phyloP scores from a whole-genome alignment of 208 protist species.

The Leishmania tropica region DNA sequence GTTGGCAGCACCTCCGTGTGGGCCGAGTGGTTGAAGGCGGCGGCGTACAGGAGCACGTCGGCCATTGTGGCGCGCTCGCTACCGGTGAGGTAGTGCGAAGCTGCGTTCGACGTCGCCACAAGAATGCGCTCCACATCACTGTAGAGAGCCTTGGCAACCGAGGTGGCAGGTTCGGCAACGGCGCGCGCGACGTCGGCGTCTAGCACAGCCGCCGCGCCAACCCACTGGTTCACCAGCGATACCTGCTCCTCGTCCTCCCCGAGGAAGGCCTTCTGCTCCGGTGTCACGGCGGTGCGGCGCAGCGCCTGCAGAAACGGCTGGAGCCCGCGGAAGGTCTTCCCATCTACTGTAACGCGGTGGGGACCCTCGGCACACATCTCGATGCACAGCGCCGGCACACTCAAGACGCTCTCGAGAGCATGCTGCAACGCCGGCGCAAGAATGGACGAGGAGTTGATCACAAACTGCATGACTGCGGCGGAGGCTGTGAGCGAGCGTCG shows the following conservation, averaged over 20 bases:
- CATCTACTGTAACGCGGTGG: constrained; percentile 30
- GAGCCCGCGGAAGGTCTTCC: constrained; percentile 32
- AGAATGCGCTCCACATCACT: constrained; percentile 55
- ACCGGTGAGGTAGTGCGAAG: constrained; percentile 45
- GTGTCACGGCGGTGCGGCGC: constrained; percentile 24
- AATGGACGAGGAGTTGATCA: constrained; percentile 30
- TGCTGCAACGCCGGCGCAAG: constrained; percentile 36
- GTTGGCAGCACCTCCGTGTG: constrained; percentile 34
- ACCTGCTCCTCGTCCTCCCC: constrained; percentile 35
- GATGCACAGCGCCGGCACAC: constrained; percentile 10
- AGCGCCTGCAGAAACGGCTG: constrained; percentile 39
- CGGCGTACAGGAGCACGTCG: constrained; percentile 74
- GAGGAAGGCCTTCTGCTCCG: constrained; percentile 36
- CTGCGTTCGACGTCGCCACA: constrained; percentile 14
- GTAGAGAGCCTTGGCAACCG: constrained; percentile 46
- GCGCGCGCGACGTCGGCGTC: constrained; percentile 28
- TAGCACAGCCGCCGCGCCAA: constrained; percentile 39
- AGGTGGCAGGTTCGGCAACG: constrained; percentile 15
- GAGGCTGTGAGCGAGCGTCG: neutral
- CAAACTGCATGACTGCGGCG: constrained; percentile 25
- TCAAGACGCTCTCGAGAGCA: constrained; percentile 29
- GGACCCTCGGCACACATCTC: constrained; percentile 26
- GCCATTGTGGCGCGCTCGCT: constrained; percentile 62
- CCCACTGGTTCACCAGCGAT: constrained; percentile 67
- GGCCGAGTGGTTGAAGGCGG: constrained; percentile 47